phyloP scores from a whole-genome alignment of 1,284 basidiomycete genomes.

The Cystobasidiaceae sp. region DNA sequence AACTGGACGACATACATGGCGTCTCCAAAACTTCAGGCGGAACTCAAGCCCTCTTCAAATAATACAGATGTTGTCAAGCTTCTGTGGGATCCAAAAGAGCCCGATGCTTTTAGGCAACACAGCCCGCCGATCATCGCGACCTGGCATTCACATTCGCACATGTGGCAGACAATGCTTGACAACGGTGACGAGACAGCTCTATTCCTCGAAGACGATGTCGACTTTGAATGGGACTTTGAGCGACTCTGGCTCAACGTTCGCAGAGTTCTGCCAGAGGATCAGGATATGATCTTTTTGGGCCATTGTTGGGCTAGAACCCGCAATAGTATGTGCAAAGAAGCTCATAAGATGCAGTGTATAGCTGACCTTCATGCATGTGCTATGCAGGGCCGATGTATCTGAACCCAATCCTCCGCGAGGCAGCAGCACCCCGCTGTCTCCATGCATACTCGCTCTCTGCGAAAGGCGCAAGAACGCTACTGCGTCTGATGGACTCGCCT shows the following conservation, averaged over 20 bases:
- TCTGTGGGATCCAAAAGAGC: conserved; percentile 40
- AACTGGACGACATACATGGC: conserved; percentile 33
- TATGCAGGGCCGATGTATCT: conserved; percentile 66
- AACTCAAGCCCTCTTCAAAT: conserved; percentile 3
- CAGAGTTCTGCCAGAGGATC: conserved; percentile 31
- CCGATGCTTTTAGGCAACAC: conserved; percentile 34
- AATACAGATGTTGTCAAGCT: conserved; percentile 28
- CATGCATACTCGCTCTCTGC: conserved; percentile 42
- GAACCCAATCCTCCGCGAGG: conserved; percentile 61
- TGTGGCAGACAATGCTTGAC: conserved; percentile 33
- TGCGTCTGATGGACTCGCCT: conserved; percentile 38
- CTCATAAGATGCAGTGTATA: not conserved
- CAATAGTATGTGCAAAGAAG: conserved; percentile 30
- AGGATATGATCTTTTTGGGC: conserved; percentile 42
- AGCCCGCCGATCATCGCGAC: conserved; percentile 37
- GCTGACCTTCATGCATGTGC: conserved; percentile 37
- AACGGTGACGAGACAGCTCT: conserved; percentile 39
- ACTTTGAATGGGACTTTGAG: conserved; percentile 44
- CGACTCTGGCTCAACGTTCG: conserved; percentile 36
- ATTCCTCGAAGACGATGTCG: conserved; percentile 44
- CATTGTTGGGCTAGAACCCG: conserved; percentile 43
- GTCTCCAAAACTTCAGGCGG: not conserved
- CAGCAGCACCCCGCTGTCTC: conserved; percentile 40
- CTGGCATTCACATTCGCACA: conserved; percentile 39
- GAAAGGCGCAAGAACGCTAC: conserved; percentile 32